phyloP scores from a whole-genome alignment of 306 rosid genomes.

The Boehmeria nivea region DNA sequence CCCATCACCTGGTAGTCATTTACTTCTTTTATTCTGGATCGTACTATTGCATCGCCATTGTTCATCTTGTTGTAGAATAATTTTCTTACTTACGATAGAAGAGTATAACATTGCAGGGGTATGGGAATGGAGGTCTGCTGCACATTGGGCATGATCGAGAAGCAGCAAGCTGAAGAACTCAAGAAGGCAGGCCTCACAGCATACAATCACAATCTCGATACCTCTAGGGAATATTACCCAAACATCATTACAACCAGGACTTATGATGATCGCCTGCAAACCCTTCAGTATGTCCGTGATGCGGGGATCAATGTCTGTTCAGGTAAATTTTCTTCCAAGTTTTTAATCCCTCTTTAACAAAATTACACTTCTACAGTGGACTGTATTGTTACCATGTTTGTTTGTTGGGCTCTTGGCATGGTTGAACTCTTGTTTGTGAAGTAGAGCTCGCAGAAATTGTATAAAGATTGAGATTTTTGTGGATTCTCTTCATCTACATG shows the following conservation, averaged over 20 bases:
- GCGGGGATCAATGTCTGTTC: conserved; percentile 95
- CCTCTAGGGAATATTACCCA: conserved; percentile 94
- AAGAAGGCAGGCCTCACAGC: conserved; percentile 96
- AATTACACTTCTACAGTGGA: too few species aligned
- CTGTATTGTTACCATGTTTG: too few species aligned
- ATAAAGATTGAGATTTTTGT: too few species aligned
- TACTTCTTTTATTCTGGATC: background rate
- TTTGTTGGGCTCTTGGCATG: too few species aligned
- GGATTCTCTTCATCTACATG: too few species aligned
- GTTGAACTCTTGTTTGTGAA: too few species aligned
- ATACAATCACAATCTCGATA: conserved; percentile 93
- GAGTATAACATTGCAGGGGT: conserved; percentile 39
- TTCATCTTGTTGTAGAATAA: background rate
- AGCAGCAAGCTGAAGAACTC: conserved; percentile 83
- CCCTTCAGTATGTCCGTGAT: conserved; percentile 85
- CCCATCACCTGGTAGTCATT: background rate
- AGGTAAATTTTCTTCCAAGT: conserved; percentile 34
- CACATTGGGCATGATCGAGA: conserved; percentile 96
- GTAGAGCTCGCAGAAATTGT: too few species aligned
- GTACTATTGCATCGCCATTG: background rate
- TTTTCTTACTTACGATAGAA: background rate
- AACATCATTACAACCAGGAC: conserved; percentile 85
- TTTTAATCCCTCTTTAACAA: background rate
- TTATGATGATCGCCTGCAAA: conserved; percentile 88
- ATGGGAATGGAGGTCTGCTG: conserved; percentile 99